Base-by-base conservation (phyloP, 176 grass and related monocot genomes). In the Puccinellia tenuiflora region DNA sequence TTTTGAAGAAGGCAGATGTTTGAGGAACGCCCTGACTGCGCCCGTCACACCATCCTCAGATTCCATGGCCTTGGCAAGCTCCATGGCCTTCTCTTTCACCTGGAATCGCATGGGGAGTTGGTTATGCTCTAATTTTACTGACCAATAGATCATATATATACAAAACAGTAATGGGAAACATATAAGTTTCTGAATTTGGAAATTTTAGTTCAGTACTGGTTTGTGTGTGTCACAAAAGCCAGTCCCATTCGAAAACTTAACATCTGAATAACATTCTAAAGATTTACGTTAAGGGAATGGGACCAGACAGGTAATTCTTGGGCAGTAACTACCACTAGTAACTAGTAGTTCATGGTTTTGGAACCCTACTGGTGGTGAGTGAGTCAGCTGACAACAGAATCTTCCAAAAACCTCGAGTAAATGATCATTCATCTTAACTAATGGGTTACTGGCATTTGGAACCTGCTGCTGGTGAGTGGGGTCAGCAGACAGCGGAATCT, bases 21-120 rank as follows among this genome's bases (percentile, higher is more conserved):
- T 98, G 11, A 95, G 89, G 65, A 98, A 98, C 51, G 85, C 96
- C 82, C 84, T 91, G 16, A 98, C 96, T 64, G 96, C 96, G 39
- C 93, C 96, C 0, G 83, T 83, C 42, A 95, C 85, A 2, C 96
- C 96, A 4, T 95, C 92, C 76, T 98, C 91, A 2, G 82, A 90
- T 82, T 93, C 90, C 88, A 98, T 93, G 40, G 96, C 91, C 52
- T 83, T 92, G 57, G 96, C 87, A 39, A 98, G 65, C 52, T 92
- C 85, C 31, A 93, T 79, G 11, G 93, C 93, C 25, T 83, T 89
- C 52, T 87, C 88, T 85, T 98, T 98, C 34, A 96, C 94, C 94
- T 96, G 53, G 66, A 46, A 86, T 87, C 30, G 67, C 45, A 3
- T 17, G 15, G 46, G 3, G 3, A 42, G 4, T 16, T 17, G 4